phyloP scores from a whole-genome alignment of 2,329 filamentous ascomycete species.

The Hymenoscyphus scutula region DNA sequence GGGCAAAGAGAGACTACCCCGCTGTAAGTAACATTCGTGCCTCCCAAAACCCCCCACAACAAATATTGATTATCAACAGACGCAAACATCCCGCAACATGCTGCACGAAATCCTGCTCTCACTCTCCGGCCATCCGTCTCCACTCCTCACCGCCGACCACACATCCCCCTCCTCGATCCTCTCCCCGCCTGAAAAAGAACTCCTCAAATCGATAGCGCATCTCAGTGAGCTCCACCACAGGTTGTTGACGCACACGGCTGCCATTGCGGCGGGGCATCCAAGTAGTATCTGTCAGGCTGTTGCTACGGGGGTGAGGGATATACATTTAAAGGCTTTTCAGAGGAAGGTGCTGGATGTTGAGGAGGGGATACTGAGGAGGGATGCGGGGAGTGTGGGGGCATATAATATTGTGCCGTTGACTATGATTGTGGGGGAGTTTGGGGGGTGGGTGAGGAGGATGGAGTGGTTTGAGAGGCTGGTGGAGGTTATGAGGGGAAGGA shows the following conservation, averaged over 20 bases:
- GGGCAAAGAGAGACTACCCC: constrained; percentile 13
- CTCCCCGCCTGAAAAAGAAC: constrained; percentile 78
- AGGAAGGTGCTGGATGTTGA: constrained; percentile 83
- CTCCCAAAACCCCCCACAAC: not conserved
- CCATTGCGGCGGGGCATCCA: constrained; percentile 67
- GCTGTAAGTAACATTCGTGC: constrained; percentile 10
- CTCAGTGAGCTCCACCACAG: constrained; percentile 76
- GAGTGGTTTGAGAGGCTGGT: constrained; percentile 80
- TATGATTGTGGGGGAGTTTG: constrained; percentile 77
- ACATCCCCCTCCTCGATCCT: constrained; percentile 49
- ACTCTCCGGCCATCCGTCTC: constrained; percentile 89
- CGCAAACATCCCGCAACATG: constrained; percentile 55
- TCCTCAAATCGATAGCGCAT: constrained; percentile 73
- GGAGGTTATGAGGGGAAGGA: constrained; percentile 59
- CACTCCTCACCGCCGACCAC: constrained; percentile 66
- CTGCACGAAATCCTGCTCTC: constrained; percentile 98
- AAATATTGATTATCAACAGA: not conserved
- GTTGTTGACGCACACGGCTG: constrained; percentile 64
- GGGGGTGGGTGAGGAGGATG: constrained; percentile 79
- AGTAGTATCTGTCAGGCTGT: constrained; percentile 87
- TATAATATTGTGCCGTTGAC: constrained; percentile 93
- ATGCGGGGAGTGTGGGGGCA: constrained; percentile 79
- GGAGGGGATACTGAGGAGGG: constrained; percentile 68
- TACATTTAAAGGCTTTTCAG: constrained; percentile 79
- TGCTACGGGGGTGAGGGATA: constrained; percentile 70